Evolutionary conservation across 1,139 yeast genomes (phyloP).

Genomic region (Pneumocystis jirovecii): DNA sequence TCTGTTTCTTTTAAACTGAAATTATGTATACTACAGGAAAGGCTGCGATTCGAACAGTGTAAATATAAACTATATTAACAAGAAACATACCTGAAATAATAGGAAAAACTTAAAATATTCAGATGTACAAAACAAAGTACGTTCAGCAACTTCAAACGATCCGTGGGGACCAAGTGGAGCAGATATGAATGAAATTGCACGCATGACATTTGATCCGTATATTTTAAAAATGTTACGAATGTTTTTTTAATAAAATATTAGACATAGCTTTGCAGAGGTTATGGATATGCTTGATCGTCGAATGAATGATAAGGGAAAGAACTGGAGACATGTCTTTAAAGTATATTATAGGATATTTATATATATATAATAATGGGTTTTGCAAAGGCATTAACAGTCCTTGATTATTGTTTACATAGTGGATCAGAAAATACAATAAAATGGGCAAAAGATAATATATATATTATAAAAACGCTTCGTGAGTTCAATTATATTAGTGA

Average conservation of each 20-base stretch:
- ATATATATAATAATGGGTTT: neutral
- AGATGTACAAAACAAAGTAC: slow-evolving; percentile 67
- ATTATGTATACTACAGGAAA: neutral
- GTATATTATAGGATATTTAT: slow-evolving; percentile 14
- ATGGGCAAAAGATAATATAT: slow-evolving; percentile 87
- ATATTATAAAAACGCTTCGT: slow-evolving; percentile 75
- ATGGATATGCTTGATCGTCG: slow-evolving; percentile 95
- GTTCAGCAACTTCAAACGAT: slow-evolving; percentile 90
- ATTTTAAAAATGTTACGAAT: slow-evolving; percentile 7
- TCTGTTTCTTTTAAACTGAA: neutral
- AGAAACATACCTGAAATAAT: neutral
- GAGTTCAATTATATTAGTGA: slow-evolving; percentile 84
- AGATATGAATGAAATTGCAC: slow-evolving; percentile 75
- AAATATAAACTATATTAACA: neutral
- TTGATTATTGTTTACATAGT: slow-evolving; percentile 72
- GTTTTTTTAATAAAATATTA: neutral
- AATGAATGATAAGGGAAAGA: slow-evolving; percentile 88
- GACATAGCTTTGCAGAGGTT: slow-evolving; percentile 68
- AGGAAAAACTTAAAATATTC: slow-evolving; percentile 84
- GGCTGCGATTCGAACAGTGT: neutral
- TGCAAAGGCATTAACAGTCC: slow-evolving; percentile 49
- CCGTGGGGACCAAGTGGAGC: slow-evolving; percentile 68
- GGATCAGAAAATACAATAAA: slow-evolving; percentile 86
- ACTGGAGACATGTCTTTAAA: slow-evolving; percentile 95
- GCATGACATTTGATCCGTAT: slow-evolving; percentile 48